Evolutionary conservation across 2,329 filamentous ascomycete genomes (phyloP).

Genomic region (Lizonia empirigonia): DNA sequence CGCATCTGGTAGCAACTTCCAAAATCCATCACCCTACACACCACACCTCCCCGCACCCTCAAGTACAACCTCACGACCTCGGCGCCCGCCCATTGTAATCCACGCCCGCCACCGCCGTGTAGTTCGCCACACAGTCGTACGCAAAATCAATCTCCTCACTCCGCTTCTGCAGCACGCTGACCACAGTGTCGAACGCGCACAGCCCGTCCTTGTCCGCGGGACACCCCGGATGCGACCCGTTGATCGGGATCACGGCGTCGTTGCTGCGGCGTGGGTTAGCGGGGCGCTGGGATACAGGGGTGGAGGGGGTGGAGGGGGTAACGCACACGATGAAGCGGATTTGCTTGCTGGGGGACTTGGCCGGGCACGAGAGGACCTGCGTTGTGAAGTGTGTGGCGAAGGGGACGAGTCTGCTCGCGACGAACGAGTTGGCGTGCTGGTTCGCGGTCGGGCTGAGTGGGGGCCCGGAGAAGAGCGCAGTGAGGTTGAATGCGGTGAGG

Average conservation of each 20-base stretch:
- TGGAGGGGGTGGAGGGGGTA: not conserved
- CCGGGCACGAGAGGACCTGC: conserved; percentile 35
- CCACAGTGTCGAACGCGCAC: conserved; percentile 37
- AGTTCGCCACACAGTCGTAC: conserved; percentile 41
- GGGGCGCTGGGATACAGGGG: not conserved
- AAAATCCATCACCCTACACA: not conserved
- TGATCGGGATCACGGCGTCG: conserved; percentile 37
- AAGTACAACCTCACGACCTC: not conserved
- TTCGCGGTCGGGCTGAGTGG: conserved; percentile 29
- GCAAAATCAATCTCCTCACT: conserved; percentile 37
- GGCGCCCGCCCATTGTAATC: conserved; percentile 41
- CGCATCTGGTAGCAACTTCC: not conserved
- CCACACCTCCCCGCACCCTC: not conserved
- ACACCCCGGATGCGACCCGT: conserved; percentile 33
- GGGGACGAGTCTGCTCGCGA: conserved; percentile 36
- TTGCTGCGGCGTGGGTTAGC: conserved; percentile 20
- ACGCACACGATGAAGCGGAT: conserved; percentile 40
- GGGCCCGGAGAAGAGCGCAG: conserved; percentile 35
- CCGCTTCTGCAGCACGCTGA: conserved; percentile 34
- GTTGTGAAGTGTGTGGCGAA: conserved; percentile 42
- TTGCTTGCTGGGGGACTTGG: conserved; percentile 31
- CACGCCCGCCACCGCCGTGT: conserved; percentile 29
- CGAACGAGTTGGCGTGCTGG: conserved; percentile 30
- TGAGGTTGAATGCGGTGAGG: conserved; percentile 40
- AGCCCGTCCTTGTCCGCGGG: conserved; percentile 29